Base-by-base conservation (phyloP, 1,284 basidiomycete species). In the Fomitopsis schrenkii region DNA sequence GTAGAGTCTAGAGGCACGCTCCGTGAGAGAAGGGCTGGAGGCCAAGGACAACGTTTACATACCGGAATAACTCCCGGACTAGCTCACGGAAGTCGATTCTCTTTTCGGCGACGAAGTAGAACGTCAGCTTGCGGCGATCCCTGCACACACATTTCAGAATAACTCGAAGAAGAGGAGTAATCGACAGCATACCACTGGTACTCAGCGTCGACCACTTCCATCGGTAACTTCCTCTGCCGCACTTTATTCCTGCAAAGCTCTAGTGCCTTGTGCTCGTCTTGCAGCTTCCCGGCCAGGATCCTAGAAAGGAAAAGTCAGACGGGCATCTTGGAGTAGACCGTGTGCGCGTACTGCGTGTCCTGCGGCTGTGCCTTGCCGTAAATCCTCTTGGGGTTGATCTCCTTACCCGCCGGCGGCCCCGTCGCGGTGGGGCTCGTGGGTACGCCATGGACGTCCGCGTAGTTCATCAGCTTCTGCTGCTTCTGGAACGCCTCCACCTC, bases 201-300 rank as follows among this genome's bases (percentile, higher is more conserved):
- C 77, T 98, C 97, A 36, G 95, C 96, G 73, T 97, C 95, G 60
- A 97, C 90, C 62, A 99, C 95, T 76, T 96, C 93, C 97, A 99
- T 99, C 17, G 95, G 95, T 70, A 99, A 77, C 71, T 95, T 93
- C 78, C 94, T 92, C 75, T 94, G 93, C 56, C 87, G 81, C 15
- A 97, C 95, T 75, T 98, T 98, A 63, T 83, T 90, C 72, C 94
- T 86, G 70, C 96, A 97, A 62, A 98, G 80, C 71, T 93, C 88
- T 61, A 99, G 79, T 19, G 97, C 97, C 74, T 97, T 95, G 62
- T 88, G 79, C 75, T 99, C 97, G 73, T 99, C 97, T 70, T 92
- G 89, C 62, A 87, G 81, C 79, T 97, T 97, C 55, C 86, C 79
- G 40, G 86, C 79, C 67, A 97, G 80, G 59, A 90, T 75, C 71